These are phyloP conservation scores for Pistacia integerrima DNA, from an alignment of 345 rosid genomes.

Conservation along the genomic window DNA sequence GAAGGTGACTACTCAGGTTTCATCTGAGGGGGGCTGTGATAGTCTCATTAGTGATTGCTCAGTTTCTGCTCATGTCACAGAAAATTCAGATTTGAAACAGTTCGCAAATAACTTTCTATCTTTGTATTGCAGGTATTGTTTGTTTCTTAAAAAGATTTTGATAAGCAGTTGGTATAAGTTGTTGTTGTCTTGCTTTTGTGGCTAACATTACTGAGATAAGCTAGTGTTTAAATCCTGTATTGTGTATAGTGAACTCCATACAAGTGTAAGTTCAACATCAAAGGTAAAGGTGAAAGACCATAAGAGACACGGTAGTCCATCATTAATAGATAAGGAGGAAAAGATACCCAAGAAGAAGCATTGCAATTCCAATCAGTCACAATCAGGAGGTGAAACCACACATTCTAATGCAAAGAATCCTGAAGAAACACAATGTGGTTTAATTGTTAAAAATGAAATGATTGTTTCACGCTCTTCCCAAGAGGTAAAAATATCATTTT, in stretches of 20 bases:
- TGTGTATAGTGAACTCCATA: constrained; percentile 59
- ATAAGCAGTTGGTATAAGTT: constrained; percentile 6
- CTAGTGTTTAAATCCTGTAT: constrained; percentile 18
- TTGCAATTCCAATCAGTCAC: constrained; percentile 31
- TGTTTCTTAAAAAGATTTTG: neutral
- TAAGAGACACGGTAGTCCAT: constrained; percentile 60
- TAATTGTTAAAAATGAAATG: constrained; percentile 34
- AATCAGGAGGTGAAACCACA: constrained; percentile 29
- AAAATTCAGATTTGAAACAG: constrained; percentile 59
- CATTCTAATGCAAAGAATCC: constrained; percentile 38
- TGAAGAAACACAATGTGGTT: constrained; percentile 38
- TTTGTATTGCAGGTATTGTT: constrained; percentile 80
- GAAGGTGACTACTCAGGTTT: constrained; percentile 39
- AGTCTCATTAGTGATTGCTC: constrained; percentile 28
- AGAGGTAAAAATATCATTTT: constrained; percentile 44
- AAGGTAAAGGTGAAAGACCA: constrained; percentile 42
- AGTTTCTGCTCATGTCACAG: constrained; percentile 29
- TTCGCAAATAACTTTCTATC: constrained; percentile 86
- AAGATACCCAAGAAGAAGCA: constrained; percentile 54
- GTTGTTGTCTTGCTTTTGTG: constrained; percentile 14
- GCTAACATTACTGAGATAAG: neutral
- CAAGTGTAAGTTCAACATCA: constrained; percentile 48
- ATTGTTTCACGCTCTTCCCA: constrained; percentile 26
- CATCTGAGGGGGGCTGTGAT: constrained; percentile 36
- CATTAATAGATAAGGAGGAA: constrained; percentile 38